phyloP scores from a whole-genome alignment of 176 grass and related monocot genomes.

The Olyra latifolia region DNA sequence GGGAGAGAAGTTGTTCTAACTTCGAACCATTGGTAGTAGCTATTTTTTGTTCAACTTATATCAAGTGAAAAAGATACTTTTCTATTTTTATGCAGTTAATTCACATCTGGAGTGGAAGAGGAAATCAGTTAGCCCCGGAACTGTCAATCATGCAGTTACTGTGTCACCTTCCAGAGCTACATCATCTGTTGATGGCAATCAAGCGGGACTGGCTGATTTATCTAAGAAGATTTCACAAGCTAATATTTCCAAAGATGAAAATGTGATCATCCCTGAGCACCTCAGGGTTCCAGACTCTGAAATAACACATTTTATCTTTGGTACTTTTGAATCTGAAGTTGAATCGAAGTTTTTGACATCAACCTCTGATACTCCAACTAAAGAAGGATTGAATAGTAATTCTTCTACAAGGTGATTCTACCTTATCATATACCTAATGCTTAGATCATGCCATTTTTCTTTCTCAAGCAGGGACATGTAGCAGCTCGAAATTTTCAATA shows the following conservation, averaged over 20 bases:
- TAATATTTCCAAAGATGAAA: slow-evolving; percentile 53
- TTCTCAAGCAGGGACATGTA: slow-evolving; percentile 10
- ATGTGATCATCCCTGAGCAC: slow-evolving; percentile 89
- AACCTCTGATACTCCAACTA: slow-evolving; percentile 30
- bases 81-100: slow-evolving; percentile 38
- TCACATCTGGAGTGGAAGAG: slow-evolving; percentile 74
- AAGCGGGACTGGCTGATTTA: slow-evolving; percentile 36
- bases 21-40: not conserved
- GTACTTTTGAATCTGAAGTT: slow-evolving; percentile 61
- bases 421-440: slow-evolving; percentile 27
- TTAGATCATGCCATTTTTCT: slow-evolving; percentile 16
- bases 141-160: slow-evolving; percentile 24
- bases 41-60: slow-evolving; percentile 15
- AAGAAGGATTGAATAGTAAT: slow-evolving; percentile 45
- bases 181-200: slow-evolving; percentile 38
- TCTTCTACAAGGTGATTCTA: slow-evolving; percentile 46
- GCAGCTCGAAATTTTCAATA: slow-evolving; percentile 1
- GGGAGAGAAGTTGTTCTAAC: not conserved
- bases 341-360: slow-evolving; percentile 13
- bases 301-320: slow-evolving; percentile 62
- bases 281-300: slow-evolving; percentile 69
- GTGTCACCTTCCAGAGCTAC: slow-evolving; percentile 19
- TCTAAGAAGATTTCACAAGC: slow-evolving; percentile 65
- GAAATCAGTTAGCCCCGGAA: slow-evolving; percentile 53
- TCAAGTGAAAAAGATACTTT: not conserved